Evolutionary conservation across 345 rosid genomes (phyloP).

Genomic region (Populus tremula): DNA sequence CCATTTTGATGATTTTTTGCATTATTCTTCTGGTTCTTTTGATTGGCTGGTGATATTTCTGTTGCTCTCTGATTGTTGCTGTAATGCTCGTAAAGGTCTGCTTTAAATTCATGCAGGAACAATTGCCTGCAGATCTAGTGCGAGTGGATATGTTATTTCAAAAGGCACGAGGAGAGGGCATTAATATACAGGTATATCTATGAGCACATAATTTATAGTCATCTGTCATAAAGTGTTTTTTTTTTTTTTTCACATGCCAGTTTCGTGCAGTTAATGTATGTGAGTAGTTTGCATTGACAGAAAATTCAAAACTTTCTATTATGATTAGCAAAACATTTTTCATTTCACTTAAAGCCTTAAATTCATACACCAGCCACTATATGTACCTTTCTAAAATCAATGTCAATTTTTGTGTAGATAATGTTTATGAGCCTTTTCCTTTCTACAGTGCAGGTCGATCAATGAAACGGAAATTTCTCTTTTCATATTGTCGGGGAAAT

Average conservation of each 20-base stretch:
- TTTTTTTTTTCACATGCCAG: background rate
- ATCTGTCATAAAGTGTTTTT: background rate
- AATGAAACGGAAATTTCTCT: conserved; percentile 58
- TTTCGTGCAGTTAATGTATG: background rate
- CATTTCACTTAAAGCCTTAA: background rate
- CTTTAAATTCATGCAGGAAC: conserved; percentile 54
- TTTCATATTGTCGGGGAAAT: conserved; percentile 73
- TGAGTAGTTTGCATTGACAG: background rate
- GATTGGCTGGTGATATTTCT: background rate
- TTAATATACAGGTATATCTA: conserved; percentile 63
- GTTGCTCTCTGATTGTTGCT: background rate
- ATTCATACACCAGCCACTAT: background rate
- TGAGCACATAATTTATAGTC: background rate
- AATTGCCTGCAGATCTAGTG: conserved; percentile 73
- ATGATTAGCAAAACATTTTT: background rate
- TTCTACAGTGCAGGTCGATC: conserved; percentile 88
- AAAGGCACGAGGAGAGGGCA: conserved; percentile 67
- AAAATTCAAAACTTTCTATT: background rate
- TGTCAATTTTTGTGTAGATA: conserved; percentile 5
- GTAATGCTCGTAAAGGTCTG: conserved; percentile 3
- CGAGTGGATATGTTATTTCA: conserved; percentile 81
- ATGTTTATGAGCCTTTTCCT: conserved; percentile 32
- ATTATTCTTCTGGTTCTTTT: background rate
- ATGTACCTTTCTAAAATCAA: background rate
- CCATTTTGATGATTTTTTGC: background rate